These are phyloP conservation scores for Psilocybe sp. DNA, from an alignment of 768 basidiomycete genomes.

Conservation along the genomic window DNA sequence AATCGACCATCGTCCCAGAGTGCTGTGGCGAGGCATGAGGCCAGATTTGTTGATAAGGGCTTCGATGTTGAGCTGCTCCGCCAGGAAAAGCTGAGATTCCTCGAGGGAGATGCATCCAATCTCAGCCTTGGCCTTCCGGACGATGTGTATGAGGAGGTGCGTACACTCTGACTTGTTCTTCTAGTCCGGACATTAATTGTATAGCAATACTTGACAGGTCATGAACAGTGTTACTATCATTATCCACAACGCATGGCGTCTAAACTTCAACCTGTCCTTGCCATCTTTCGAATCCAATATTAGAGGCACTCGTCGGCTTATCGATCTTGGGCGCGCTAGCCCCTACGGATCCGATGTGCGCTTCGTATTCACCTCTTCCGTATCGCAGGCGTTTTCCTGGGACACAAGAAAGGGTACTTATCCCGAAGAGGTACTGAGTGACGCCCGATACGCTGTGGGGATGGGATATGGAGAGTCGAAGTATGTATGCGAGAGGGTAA, in stretches of 20 bases:
- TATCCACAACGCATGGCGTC: constrained; percentile 11
- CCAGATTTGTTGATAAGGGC: constrained; percentile 28
- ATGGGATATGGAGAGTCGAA: constrained; percentile 30
- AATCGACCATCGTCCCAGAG: constrained; percentile 24
- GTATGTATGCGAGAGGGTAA: constrained; percentile 30
- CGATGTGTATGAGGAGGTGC: neutral
- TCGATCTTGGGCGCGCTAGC: constrained; percentile 35
- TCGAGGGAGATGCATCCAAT: neutral
- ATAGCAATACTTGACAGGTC: neutral
- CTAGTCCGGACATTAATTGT: neutral
- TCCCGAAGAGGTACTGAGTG: constrained; percentile 29
- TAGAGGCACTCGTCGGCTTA: constrained; percentile 34
- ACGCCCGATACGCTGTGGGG: constrained; percentile 24
- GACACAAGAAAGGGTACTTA: constrained; percentile 22
- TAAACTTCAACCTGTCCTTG: constrained; percentile 43
- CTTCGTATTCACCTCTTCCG: constrained; percentile 38
- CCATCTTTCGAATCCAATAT: constrained; percentile 43
- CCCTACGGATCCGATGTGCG: constrained; percentile 21
- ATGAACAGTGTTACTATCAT: neutral
- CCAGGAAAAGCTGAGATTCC: neutral
- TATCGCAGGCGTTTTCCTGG: constrained; percentile 28
- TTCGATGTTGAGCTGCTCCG: constrained; percentile 24
- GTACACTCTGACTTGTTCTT: neutral
- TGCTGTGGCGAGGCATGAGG: constrained; percentile 15
- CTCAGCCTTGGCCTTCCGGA: neutral